Base-by-base conservation (phyloP, 1,139 yeast species). In the Kluyveromyces marxianus region DNA sequence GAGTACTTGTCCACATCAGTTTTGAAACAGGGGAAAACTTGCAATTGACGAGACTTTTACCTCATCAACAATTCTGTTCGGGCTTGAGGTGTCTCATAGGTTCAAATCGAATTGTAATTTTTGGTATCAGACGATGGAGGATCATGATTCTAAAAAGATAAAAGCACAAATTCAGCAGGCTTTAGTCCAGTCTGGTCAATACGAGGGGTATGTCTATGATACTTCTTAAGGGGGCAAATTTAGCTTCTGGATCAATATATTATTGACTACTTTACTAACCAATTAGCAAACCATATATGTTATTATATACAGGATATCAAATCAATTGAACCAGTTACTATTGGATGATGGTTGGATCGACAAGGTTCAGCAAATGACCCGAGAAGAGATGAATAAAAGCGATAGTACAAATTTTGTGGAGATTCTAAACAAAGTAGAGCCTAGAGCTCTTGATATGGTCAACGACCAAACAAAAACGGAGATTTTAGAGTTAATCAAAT, bases 311-410 rank as follows among this genome's bases (percentile, higher is more conserved):
- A 65, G 70, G 41, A 80, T 83, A 49, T 79, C 81, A 47, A 75
- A 76, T 47, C 72, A 73, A 45, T 68, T 89, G 48, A 79, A 81
- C 55, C 72, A 81, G 46, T 78, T 77, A 58, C 73, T 90, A 28
- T 74, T 79, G 48, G 85, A 85, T 59, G 74, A 82, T 2, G 97
- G 97, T 5, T 90, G 97, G 97, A 80, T 79, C 54, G 95, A 87
- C 55, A 76, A 82, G 50, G 80, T 89, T 31, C 72, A 78, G 45
- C 76, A 72, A 44, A 56, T 83, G 45, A 83, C 94, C 3, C 67
- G 59, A 34, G 69, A 61, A 59, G 74, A 47, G 58, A 70, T 55
- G 60, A 66, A 42, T 65, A 66, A 48, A 62, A 67, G 47, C 63
- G 62, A 42, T 68, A 48, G 55, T 6, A 49, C 76, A 33, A 80